Evolutionary conservation across 192 early-diverging fungal genomes (phyloP).

Genomic region (Coemansia furcata): DNA sequence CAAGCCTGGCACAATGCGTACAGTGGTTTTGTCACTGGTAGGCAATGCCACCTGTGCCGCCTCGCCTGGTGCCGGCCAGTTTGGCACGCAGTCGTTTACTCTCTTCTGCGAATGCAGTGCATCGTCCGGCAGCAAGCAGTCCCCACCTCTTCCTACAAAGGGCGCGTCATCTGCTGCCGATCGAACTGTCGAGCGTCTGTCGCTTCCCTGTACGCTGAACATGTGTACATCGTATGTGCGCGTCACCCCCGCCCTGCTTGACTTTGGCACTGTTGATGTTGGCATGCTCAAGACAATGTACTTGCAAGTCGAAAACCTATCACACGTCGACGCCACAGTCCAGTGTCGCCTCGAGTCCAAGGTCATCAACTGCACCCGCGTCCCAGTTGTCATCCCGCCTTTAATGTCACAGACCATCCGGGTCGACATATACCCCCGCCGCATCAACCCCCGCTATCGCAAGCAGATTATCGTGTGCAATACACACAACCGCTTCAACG

Average conservation of each 20-base stretch:
- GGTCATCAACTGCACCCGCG: constrained; percentile 81
- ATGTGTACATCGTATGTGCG: constrained; percentile 93
- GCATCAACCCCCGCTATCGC: constrained; percentile 96
- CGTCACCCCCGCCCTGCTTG: constrained; percentile 75
- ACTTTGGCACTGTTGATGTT: constrained; percentile 97
- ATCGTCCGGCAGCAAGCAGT: constrained; percentile 33
- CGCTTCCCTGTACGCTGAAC: constrained; percentile 85
- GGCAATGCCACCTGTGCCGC: constrained; percentile 23
- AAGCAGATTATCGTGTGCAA: constrained; percentile 96
- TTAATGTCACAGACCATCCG: constrained; percentile 74
- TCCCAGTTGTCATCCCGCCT: constrained; percentile 66
- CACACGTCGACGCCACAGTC: constrained; percentile 80
- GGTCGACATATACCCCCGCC: constrained; percentile 94
- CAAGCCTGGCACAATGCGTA: constrained; percentile 79
- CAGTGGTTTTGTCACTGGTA: constrained; percentile 74
- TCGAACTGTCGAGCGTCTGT: constrained; percentile 40
- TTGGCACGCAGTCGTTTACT: constrained; percentile 66
- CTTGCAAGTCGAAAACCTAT: constrained; percentile 78
- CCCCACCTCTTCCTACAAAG: constrained; percentile 27
- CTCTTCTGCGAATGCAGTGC: constrained; percentile 63
- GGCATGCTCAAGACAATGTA: constrained; percentile 86
- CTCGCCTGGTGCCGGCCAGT: constrained; percentile 66
- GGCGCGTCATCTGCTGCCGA: constrained; percentile 56
- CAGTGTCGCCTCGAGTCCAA: constrained; percentile 90
- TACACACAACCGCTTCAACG: constrained; percentile 81